phyloP scores from a whole-genome alignment of 2,329 filamentous ascomycete genomes.

The Verticillium isaacii region DNA sequence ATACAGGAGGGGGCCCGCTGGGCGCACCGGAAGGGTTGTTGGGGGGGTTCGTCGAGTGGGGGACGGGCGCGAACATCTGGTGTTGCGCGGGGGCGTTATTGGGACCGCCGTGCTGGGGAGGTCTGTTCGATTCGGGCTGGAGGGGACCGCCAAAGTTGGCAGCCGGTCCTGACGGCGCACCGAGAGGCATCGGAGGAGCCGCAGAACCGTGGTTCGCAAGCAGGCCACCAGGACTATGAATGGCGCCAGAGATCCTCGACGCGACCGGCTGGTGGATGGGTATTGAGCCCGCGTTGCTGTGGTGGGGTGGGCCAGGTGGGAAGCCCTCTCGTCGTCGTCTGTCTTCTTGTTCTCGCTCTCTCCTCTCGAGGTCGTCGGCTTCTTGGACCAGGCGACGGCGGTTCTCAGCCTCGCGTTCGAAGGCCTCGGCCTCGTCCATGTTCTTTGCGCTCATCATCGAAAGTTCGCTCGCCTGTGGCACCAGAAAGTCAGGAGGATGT shows the following conservation, averaged over 20 bases:
- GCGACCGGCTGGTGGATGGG: conserved; percentile 94
- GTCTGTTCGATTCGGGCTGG: conserved; percentile 46
- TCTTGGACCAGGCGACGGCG: conserved; percentile 12
- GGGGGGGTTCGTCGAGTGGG: conserved; percentile 44
- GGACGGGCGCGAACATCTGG: conserved; percentile 53
- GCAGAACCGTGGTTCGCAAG: conserved; percentile 68
- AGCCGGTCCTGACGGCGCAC: conserved; percentile 45
- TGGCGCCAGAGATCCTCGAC: conserved; percentile 70
- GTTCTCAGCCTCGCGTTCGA: conserved; percentile 25
- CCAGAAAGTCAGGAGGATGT: not conserved
- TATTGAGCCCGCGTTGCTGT: conserved; percentile 82
- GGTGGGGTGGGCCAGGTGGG: conserved; percentile 66
- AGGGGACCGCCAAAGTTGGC: conserved; percentile 51
- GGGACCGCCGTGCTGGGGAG: conserved; percentile 45
- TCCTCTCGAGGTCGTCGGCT: conserved; percentile 44
- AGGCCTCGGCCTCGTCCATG: conserved; percentile 12
- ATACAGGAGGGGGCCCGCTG: conserved; percentile 58
- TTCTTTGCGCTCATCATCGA: conserved; percentile 14
- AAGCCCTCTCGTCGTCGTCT: conserved; percentile 59
- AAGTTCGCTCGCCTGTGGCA: conserved; percentile 5
- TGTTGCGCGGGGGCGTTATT: conserved; percentile 41
- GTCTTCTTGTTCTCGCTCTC: conserved; percentile 64
- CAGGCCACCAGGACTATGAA: conserved; percentile 88
- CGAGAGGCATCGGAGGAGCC: conserved; percentile 46
- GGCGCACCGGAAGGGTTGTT: conserved; percentile 52